Evolutionary conservation across 2,329 filamentous ascomycete genomes (phyloP), one percentile per base, ranked within the genome.

Genomic region (Monosporascus sp.): DNA sequence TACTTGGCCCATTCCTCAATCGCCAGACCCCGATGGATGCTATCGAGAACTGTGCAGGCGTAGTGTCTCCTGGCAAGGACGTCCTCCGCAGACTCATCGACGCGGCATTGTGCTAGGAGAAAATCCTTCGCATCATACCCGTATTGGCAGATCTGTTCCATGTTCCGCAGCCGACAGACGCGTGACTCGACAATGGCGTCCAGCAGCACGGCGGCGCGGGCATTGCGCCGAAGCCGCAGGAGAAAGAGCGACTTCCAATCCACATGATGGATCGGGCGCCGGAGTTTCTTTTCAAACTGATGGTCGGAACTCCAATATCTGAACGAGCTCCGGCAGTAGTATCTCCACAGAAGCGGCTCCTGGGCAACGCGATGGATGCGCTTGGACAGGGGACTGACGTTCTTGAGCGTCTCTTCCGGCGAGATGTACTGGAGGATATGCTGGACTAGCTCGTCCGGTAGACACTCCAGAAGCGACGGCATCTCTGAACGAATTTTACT

Each of bases 121-220:
- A 85, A 86, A 68, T 97, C 92, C 68, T 97, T 97, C 46, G 87
- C 89, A 73, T 97, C 91, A 64, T 92, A 93, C 1, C 91, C 91
- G 63, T 86, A 77, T 27, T 77, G 74, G 50, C 88, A 84, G 57
- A 97, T 88, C 49, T 79, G 73, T 61, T 88, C 82, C 57, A 90
- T 85, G 63, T 86, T 85, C 52, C 79, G 77, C 53, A 90, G 79
- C 20, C 91, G 85, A 51, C 82, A 78, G 37, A 85, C 79, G 67
- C 90, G 89, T 35, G 81, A 85, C n/a, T 75, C 69, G 51, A 97
- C 74, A 54, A 96, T 84, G 31, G 75, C 78, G 57, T 92, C 77
- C 53, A 97, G 73, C 7, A 85, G 71, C 8, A 63, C 65, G 9
- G 77, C 75, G 27, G 82, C 80, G 52, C 70, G 67, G 17, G 60